phyloP scores from a whole-genome alignment of 257 asterid species.

The Eucommia ulmoides region DNA sequence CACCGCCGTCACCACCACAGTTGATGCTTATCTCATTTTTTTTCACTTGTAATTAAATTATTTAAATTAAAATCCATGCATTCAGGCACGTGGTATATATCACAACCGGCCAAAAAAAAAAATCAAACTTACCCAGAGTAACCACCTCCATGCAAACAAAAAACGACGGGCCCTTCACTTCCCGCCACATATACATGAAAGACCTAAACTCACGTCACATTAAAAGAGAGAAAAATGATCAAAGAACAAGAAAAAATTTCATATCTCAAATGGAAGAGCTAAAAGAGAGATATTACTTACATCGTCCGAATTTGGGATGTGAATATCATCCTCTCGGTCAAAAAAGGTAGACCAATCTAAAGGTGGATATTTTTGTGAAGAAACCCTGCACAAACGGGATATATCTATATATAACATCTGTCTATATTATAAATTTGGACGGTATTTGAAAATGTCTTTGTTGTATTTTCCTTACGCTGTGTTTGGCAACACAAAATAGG shows the following conservation, averaged over 20 bases:
- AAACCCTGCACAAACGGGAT: conserved; percentile 28
- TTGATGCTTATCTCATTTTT: neutral
- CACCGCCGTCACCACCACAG: neutral
- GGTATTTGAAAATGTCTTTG: no score
- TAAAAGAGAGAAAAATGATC: conserved; percentile 3
- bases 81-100: neutral
- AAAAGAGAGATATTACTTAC: conserved; percentile 31
- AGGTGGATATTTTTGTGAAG: conserved; percentile 76
- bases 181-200: conserved; percentile 83
- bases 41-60: neutral
- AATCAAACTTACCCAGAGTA: conserved; percentile 63
- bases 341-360: conserved; percentile 65
- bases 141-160: conserved; percentile 98
- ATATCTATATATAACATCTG: neutral
- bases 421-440: no score
- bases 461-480: no score
- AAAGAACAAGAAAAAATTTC: conserved; percentile 3
- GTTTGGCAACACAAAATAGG: neutral
- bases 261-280: conserved; percentile 2
- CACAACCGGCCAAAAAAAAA: neutral
- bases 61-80: neutral
- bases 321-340: conserved; percentile 74
- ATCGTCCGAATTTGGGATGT: conserved; percentile 61
- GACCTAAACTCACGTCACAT: conserved; percentile 44
- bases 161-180: conserved; percentile 77